Evolutionary conservation across 225 moss, liverwort and hornwort species (phyloP), one percentile per base, ranked within the genome.

Genomic region (Takakia lepidozioides): DNA sequence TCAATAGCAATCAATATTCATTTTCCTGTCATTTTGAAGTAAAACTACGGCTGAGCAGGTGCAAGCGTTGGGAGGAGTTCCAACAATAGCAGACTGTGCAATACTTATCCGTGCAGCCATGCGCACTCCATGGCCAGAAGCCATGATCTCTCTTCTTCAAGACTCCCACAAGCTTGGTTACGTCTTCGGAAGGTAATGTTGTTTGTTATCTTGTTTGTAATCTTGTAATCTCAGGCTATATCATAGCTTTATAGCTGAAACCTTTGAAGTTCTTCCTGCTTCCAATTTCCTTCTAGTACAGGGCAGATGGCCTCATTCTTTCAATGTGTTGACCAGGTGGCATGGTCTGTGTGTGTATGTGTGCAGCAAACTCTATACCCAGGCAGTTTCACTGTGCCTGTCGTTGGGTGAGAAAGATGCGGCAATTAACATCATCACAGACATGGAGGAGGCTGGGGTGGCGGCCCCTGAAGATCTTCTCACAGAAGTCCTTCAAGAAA

Each of bases 31-130:
- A n/a, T n/a, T n/a, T n/a, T n/a, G n/a, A n/a, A n/a, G n/a, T n/a
- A n/a, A n/a, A n/a, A n/a, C n/a, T n/a, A n/a, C n/a, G n/a, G n/a
- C 14, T 60, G 1, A 25, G 55, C 64, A 98, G 95, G 91, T 98
- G 17, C 72, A 84, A 66, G 82, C 82, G 16, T 68, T 98, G 57
- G 91, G 91, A 44, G 80, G 73, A 49, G 54, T 70, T 59, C 95
- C 95, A 56, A 98, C 87, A 18, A 72, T 98, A 43, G 85, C 75
- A 66, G 95, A 98, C 66, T 91, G 92, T 85, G 95, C 82, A 25
- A 67, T 70, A 61, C 70, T 98, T 55, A 80, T 98, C 25, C 87
- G 80, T 75, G 84, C 87, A 62, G 95, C 95, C 53, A 85, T 98
- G 77, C 84, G 83, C 56, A 81, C 90, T 34, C 91, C 91, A 11